Conservation (phyloP, 129 eudicot species). For the Cynara cardunculus region DNA sequence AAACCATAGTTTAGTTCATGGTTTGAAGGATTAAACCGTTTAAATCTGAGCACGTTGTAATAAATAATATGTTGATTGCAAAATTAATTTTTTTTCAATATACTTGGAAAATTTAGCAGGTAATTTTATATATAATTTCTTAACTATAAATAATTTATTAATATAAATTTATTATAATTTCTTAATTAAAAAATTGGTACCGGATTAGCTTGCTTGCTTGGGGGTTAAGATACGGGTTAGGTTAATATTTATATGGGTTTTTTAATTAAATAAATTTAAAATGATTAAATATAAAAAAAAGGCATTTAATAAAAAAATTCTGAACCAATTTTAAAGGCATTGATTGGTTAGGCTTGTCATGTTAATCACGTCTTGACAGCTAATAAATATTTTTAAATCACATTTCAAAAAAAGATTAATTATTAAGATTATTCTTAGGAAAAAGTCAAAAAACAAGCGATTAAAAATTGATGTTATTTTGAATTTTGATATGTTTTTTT, state of each 20-base stretch:
- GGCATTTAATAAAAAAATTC: not conserved
- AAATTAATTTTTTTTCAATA: not conserved
- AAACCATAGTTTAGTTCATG: too few species aligned
- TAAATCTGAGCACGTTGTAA: too few species aligned
- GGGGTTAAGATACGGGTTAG: conserved; percentile 12
- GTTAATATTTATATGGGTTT: conserved; percentile 7
- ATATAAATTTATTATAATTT: too few species aligned
- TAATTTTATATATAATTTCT: not conserved
- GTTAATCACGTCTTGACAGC: conserved; percentile 31
- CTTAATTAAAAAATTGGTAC: not conserved
- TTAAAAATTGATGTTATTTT: too few species aligned
- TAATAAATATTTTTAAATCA: not conserved
- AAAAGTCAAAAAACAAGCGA: not conserved
- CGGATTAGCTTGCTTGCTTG: not conserved
- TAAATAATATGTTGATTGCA: not conserved
- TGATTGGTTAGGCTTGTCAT: conserved; percentile 12
- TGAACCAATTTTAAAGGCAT: conserved; percentile 2
- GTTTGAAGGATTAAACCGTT: too few species aligned
- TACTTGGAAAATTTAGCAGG: not conserved
- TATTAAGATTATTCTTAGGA: not conserved
- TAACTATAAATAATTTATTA: too few species aligned
- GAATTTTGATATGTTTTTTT: not conserved
- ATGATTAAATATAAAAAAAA: not conserved
- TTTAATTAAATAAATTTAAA: not conserved
- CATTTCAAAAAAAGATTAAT: not conserved